Evolutionary conservation across 148 eudicot genomes (phyloP), one percentile per base, ranked within the genome.

Genomic region (Chenopodium formosanum): DNA sequence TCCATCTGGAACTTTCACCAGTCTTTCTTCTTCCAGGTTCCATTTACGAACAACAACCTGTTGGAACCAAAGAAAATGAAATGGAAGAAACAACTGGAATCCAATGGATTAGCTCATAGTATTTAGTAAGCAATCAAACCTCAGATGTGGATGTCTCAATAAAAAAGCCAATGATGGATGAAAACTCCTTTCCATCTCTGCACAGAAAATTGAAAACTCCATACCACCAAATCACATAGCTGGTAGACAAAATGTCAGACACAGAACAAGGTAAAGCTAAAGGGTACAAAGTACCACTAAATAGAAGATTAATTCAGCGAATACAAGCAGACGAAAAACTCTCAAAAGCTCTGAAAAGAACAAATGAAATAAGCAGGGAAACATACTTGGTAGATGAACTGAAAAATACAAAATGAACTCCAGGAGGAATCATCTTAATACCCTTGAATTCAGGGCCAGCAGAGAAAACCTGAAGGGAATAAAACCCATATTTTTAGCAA

Each of bases 341-440:
- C 66, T 27, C 12, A 79, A 4, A 52, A 68, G 3, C 32, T 69
- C 47, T 12, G 0, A 56, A 52, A 31, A 62, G 29, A 74, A 66
- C 74, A 74, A 29, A 76, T 27, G 29, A 71, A 71, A 48, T n/a
- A 13, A 72, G 13, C 53, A 25, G 9, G 74, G 8, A 34, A 22
- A 27, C 81, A 73, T 84, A 92, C 98, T 89, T 94, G 78, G 79
- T 88, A 13, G 98, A 88, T 0, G 99, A 89, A 80, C 90, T 87
- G 81, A 94, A 96, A 82, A 92, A 92, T 74, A 94, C 79, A 52
- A 92, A 96, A 78, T 96, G 99, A 83, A 90, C 84, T 32, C 99
- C 99, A 1, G 99, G 98, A 73, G 99, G 99, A 78, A 96, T 94
- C 98, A 96, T 96, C 85, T 96, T 96, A 71, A 96, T 90, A 73